These are phyloP conservation scores for Rhodotorula paludigena DNA, from an alignment of 768 basidiomycete genomes.

Conservation along the genomic window DNA sequence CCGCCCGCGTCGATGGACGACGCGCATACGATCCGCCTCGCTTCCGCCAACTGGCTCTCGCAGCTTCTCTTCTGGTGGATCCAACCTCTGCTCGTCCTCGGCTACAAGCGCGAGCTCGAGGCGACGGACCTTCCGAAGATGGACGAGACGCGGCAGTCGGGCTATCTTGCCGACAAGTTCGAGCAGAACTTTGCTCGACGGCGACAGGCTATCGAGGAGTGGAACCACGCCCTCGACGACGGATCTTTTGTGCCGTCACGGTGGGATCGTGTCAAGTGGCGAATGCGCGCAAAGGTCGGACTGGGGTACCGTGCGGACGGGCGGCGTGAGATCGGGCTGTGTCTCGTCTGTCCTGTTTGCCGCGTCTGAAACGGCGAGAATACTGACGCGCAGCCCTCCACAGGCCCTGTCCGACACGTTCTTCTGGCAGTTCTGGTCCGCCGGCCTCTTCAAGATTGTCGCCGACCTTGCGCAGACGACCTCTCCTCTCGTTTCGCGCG, in stretches of 20 bases:
- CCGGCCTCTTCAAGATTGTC: constrained; percentile 42
- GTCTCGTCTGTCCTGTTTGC: constrained; percentile 47
- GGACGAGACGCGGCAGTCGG: constrained; percentile 55
- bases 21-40: constrained; percentile 16
- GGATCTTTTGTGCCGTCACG: not conserved
- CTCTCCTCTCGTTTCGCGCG: constrained; percentile 69
- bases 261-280: not conserved
- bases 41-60: constrained; percentile 6
- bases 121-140: constrained; percentile 69
- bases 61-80: constrained; percentile 42
- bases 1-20: constrained; percentile 25
- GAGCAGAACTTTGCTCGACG: constrained; percentile 50
- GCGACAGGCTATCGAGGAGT: constrained; percentile 54
- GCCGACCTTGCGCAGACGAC: constrained; percentile 67
- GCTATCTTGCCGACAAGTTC: constrained; percentile 55
- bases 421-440: constrained; percentile 18
- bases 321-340: constrained; percentile 43
- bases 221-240: constrained; percentile 51
- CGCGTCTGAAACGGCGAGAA: too few species aligned
- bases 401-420: constrained; percentile 24
- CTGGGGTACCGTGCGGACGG: constrained; percentile 58
- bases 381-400: not conserved
- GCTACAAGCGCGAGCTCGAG: constrained; percentile 67
- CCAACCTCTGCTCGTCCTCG: constrained; percentile 53
- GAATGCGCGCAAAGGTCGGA: constrained; percentile 49